Evolutionary conservation across 116 monocot species (phyloP).

Genomic region (Papilionanthe hybrid): DNA sequence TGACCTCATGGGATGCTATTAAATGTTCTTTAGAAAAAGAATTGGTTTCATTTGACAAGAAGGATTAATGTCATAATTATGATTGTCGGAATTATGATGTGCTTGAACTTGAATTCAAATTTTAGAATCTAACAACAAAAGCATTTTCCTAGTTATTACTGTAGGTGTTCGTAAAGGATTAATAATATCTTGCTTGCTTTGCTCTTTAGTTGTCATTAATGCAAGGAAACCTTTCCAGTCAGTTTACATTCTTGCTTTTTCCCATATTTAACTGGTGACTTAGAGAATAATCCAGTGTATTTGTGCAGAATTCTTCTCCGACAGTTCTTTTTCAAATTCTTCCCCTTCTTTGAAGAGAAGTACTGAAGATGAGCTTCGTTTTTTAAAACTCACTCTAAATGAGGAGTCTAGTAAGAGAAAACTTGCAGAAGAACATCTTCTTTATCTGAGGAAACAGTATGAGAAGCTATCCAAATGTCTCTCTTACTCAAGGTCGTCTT

Average conservation of each 20-base stretch:
- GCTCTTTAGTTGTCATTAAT: not conserved
- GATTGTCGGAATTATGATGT: not conserved
- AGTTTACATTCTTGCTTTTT: not conserved
- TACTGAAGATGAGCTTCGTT: conserved; percentile 36
- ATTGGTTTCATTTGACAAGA: not conserved
- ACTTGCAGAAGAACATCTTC: conserved; percentile 37
- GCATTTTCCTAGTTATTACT: not conserved
- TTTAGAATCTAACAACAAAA: not conserved
- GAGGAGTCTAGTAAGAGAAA: conserved; percentile 59
- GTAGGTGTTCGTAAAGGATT: not conserved
- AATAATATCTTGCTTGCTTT: not conserved
- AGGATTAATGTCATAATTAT: not conserved
- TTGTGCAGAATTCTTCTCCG: conserved; percentile 50
- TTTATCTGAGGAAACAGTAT: conserved; percentile 36
- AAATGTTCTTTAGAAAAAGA: not conserved
- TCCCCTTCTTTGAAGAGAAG: conserved; percentile 20
- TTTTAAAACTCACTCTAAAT: conserved; percentile 35
- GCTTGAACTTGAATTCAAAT: not conserved
- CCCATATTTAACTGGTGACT: not conserved
- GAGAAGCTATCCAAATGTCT: conserved; percentile 30
- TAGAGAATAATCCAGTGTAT: not conserved
- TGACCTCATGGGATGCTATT: not conserved
- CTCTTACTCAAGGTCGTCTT: conserved; percentile 28
- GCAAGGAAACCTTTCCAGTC: not conserved
- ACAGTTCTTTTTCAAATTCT: conserved; percentile 35